Conservation (phyloP, 1,139 yeast genomes). For the Arxiozyma slooffiae region DNA sequence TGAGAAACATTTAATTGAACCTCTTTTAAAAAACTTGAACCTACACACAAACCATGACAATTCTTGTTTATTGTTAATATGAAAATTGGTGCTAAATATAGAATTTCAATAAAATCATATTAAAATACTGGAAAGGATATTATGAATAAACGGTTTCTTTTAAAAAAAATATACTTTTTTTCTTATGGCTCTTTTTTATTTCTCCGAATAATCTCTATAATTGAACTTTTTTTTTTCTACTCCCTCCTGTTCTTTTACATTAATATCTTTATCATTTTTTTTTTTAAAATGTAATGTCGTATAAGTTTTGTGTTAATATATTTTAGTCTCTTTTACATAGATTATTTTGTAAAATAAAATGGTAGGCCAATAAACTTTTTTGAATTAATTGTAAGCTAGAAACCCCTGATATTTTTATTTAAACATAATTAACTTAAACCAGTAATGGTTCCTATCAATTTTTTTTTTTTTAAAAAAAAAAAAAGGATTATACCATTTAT, state of each 20-base stretch:
- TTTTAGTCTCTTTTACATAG: background rate
- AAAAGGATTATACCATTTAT: no score
- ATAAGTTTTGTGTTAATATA: background rate
- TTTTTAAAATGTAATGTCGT: background rate
- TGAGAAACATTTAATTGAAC: constrained; percentile 25
- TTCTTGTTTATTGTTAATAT: constrained; percentile 23
- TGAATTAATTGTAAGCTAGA: no score
- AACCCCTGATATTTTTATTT: background rate
- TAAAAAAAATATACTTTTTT: constrained; percentile 5
- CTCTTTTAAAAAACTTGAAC: constrained; percentile 23
- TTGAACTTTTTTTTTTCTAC: constrained; percentile 1
- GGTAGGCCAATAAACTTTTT: background rate
- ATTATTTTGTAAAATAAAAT: no score
- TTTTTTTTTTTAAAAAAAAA: background rate
- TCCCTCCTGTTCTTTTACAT: background rate
- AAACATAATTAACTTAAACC: background rate
- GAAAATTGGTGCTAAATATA: constrained; percentile 26
- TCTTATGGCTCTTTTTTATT: constrained; percentile 12
- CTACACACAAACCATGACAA: constrained; percentile 20
- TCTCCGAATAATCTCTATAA: constrained; percentile 10
- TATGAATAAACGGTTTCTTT: constrained; percentile 27
- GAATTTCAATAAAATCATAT: constrained; percentile 17
- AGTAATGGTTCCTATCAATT: background rate
- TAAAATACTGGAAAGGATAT: constrained; percentile 23
- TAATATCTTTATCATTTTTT: background rate